Evolutionary conservation across 2,329 filamentous ascomycete species (phyloP), one percentile per base, ranked within the genome.

Genomic region (Aspergillus sergii): DNA sequence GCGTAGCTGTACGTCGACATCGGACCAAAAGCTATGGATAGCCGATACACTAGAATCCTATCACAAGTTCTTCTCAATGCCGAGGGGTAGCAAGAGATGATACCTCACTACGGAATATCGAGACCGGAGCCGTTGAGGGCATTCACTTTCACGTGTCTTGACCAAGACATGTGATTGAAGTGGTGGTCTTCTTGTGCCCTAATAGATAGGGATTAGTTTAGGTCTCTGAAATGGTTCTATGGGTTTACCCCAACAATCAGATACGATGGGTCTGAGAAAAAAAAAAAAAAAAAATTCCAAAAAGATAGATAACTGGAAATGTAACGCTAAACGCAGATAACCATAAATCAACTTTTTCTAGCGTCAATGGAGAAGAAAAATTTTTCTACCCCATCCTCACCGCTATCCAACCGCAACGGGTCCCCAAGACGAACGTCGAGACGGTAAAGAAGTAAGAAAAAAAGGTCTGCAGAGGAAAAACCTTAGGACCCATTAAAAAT

Each of bases 261-360:
- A 36, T 34, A 32, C 9, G 28, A 53, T 53, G 50, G 50, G 50
- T n/a, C 50, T 21, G 34, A n/a, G 28, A 14, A 21, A 12, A 9
- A 9, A 12, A 6, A 16, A 8, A 0, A 5, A 26, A 55, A 55
- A 14, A 39, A 19, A 19, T 2, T 16, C 12, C 5, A 6, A 16
- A 21, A 19, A 6, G 5, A 19, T 9, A 26, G 26, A 50, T 16
- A 23, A 23, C 6, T 12, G n/a, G 21, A 39, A 23, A 39, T 16
- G 30, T 16, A 26, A 39, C 30, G 32, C n/a, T 26, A 39, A 55
- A 26, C 14, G 21, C 3, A 39, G 51, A 39, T 39, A 55, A 55
- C 51, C 32, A 55, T 55, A 55, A 55, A 39, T 55, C 51, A 39
- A 26, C n/a, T 39, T 39, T 36, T 39, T 39, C 32, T 55, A 55